A percentile compares a stretch with the other conserved stretches of the same genome.
These are phyloP conservation scores for Coffea canephora DNA, from an alignment of 257 asterid genomes.

Conservation along the genomic window DNA sequence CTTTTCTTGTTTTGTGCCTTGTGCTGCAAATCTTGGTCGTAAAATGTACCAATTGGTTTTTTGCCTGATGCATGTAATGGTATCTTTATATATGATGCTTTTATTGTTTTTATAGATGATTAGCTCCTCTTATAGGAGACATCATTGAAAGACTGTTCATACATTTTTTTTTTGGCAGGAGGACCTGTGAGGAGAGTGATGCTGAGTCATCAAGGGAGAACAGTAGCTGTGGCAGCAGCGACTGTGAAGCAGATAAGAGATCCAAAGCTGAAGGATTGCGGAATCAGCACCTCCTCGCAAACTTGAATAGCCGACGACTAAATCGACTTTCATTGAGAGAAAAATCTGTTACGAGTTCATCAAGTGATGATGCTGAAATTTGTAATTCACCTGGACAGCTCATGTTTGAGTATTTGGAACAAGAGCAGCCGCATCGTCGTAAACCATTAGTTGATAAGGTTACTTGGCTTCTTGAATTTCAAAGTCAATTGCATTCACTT, in stretches of 20 bases:
- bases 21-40: not conserved
- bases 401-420: conserved; percentile 58
- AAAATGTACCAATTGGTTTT: not conserved
- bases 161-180: conserved; percentile 21
- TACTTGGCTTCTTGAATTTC: conserved; percentile 10
- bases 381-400: conserved; percentile 37
- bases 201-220: conserved; percentile 46
- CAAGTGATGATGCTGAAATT: conserved; percentile 36
- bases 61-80: not conserved
- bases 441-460: conserved; percentile 71
- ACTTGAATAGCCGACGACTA: conserved; percentile 25
- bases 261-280: conserved; percentile 25
- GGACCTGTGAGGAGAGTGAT: conserved; percentile 32
- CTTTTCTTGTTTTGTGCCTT: not conserved
- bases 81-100: not conserved
- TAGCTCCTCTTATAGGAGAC: not conserved
- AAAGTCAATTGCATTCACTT: conserved; percentile 10
- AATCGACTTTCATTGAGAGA: conserved; percentile 35
- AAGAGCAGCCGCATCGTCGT: conserved; percentile 61
- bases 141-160: conserved; percentile 2
- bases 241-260: conserved; percentile 36
- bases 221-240: conserved; percentile 43
- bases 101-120: not conserved
- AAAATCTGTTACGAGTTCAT: conserved; percentile 29
- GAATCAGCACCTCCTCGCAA: conserved; percentile 25